A percentile compares a stretch with the other conserved stretches of the same genome.
phyloP scores from a whole-genome alignment of 768 basidiomycete species.

The Amylocystis lapponica region DNA sequence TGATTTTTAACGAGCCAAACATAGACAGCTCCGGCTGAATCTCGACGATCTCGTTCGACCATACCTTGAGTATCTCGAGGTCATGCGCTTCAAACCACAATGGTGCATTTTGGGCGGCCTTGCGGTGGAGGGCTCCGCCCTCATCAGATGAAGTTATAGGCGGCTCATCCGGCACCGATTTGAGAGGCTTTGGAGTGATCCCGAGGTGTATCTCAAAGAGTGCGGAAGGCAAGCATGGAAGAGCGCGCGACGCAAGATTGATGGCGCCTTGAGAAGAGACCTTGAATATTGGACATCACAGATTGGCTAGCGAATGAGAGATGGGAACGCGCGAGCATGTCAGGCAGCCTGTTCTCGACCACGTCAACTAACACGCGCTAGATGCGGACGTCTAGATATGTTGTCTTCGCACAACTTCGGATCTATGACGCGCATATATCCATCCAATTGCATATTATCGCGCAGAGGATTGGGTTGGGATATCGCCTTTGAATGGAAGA shows the following conservation, averaged over 20 bases:
- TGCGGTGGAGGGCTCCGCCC: constrained; percentile 27
- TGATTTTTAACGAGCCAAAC: constrained; percentile 73
- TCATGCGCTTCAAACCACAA: constrained; percentile 84
- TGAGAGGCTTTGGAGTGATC: constrained; percentile 63
- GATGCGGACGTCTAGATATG: too few relatives aligned
- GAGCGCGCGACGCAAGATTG: constrained; percentile 68
- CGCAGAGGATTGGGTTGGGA: too few relatives aligned
- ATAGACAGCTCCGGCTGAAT: constrained; percentile 79
- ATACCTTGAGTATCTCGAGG: constrained; percentile 66
- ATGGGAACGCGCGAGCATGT: neutral
- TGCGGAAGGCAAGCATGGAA: constrained; percentile 69
- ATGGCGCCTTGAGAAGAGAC: constrained; percentile 49
- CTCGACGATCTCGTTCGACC: constrained; percentile 75
- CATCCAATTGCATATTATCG: too few relatives aligned
- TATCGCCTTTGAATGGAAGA: too few relatives aligned
- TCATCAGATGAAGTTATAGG: constrained; percentile 28
- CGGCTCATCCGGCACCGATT: constrained; percentile 59
- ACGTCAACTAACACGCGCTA: too few relatives aligned
- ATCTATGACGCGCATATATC: too few relatives aligned
- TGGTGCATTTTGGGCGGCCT: constrained; percentile 40
- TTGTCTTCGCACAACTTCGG: too few relatives aligned
- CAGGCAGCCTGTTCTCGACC: neutral
- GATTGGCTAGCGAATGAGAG: neutral
- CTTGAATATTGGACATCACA: neutral
- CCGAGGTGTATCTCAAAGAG: constrained; percentile 79